Base-by-base conservation (phyloP, 108 stramenopile genomes). In the Cafeteria roenbergensis region DNA sequence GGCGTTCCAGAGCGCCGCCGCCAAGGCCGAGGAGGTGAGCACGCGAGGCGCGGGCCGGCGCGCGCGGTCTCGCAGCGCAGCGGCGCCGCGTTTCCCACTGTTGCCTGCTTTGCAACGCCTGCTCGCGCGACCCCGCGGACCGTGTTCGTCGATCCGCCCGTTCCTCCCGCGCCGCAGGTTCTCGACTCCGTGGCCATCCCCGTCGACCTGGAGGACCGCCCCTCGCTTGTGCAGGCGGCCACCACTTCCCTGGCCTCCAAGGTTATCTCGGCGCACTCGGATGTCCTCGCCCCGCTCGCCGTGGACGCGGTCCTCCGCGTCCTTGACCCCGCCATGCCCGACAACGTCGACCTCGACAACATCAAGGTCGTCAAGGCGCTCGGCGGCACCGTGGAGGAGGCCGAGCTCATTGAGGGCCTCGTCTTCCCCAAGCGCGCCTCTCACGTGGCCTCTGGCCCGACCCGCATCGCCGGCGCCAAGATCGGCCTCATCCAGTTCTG, bases 381-480 rank as follows among this genome's bases (percentile, higher is more conserved):
- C 66, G 97, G 97, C 9, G 97, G 95, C 8, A 99, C 97, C 25
- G 86, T 99, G 57, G 97, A 99, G 69, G 97, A 99, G 74, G 92
- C 94, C 27, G 97, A 99, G 81, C 83, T 98, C 48, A 89, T 96
- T 24, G 36, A 81, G 50, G 95, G 97, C 6, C 78, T 99, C 32
- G 95, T 96, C 21, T 86, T 99, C 66, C 79, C 87, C 71, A 92
- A 92, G 83, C 90, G 92, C 1, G 76, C 85, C 1, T 84, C 86
- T 70, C 89, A 94, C 73, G 81, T 88, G 31, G 89, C 91, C 2
- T 92, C 93, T 38, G 95, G 91, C 22, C 97, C 97, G 29, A 75
- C 83, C 62, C 69, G 75, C 33, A 80, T 96, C 70, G 78, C 80
- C 50, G 85, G 95, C 66, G 97, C 97, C 70, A 99, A 99, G 80